Evolutionary conservation across 2,329 filamentous ascomycete genomes (phyloP), one percentile per base, ranked within the genome.

Genomic region (Colletotrichum salicis): DNA sequence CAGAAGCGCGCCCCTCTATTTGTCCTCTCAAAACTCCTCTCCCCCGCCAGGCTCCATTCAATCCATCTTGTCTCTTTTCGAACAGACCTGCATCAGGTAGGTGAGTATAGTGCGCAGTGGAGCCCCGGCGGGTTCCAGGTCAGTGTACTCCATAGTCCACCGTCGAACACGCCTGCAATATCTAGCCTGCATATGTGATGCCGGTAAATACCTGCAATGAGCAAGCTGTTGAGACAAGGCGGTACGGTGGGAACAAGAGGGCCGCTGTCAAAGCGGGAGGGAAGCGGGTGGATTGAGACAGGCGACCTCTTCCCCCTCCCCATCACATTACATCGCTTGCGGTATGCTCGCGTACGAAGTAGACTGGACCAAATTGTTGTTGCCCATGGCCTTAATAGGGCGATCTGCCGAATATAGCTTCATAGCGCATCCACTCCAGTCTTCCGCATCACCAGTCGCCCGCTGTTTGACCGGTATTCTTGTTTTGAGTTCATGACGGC

Each of bases 181-280:
- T 52, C 51, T 55, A 64, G 29, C 31, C 45, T 62, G 68, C 64
- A 67, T 62, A 54, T 57, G 58, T 58, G 58, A 63, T 63, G 68
- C 68, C 58, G 68, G 58, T 45, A 67, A 48, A 59, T 41, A 56
- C 45, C 56, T 61, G 33, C 24, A 55, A 31, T 22, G 45, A 67
- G 41, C 68, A 68, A 64, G 68, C 64, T 52, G 58, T 63, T 68
- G 68, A 68, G 68, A 71, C 57, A 52, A 48, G 29, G 64, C 63
- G 45, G 56, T 29, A 57, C 31, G 15, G 37, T 41, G 37, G 37
- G 37, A 41, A 41, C 52, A 22, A 45, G 48, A 31, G 31, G n/a
- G 22, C 60, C 19, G 27, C 60, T 41, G 61, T 71, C 68, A 71
- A 71, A 71, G 64, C 68, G 68, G 51, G 48, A 19, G 37, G 37